phyloP scores from a whole-genome alignment of 1,284 basidiomycete species.

The Ceratobasidium sp. region DNA sequence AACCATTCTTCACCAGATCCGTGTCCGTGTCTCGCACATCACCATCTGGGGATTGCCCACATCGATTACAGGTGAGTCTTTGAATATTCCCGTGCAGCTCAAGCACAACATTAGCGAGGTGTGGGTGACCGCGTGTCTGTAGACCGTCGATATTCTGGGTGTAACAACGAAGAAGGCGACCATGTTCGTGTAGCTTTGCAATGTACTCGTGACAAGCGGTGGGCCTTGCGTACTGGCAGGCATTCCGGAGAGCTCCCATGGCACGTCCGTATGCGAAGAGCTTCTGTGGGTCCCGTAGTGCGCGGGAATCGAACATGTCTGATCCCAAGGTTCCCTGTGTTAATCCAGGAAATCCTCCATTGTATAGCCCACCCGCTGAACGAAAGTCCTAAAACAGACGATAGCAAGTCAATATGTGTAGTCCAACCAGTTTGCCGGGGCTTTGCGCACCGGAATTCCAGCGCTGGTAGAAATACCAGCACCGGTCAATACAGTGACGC shows the following conservation, averaged over 20 bases:
- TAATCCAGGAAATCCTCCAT: neutral
- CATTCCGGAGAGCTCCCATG: neutral
- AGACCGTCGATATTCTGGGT: slow-evolving; percentile 18
- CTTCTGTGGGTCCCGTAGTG: neutral
- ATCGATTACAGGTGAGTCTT: neutral
- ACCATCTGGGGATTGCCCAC: neutral
- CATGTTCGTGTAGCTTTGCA: neutral
- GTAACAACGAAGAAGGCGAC: slow-evolving; percentile 21
- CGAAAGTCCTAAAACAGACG: slow-evolving; percentile 21
- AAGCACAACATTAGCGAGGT: neutral
- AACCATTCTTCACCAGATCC: neutral
- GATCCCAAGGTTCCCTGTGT: neutral
- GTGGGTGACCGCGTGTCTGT: neutral
- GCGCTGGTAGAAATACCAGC: slow-evolving; percentile 28
- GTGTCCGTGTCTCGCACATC: neutral
- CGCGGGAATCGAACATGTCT: slow-evolving; percentile 10
- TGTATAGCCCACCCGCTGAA: slow-evolving; percentile 8
- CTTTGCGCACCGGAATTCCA: slow-evolving; percentile 22
- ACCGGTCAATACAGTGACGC: slow-evolving; percentile 6
- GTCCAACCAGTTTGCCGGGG: neutral
- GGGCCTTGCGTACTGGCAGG: neutral
- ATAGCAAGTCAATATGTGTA: neutral
- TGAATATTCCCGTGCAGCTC: slow-evolving; percentile 16
- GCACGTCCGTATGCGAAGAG: neutral
- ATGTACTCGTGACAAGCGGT: slow-evolving; percentile 18